Evolutionary conservation across 78 protist genomes (phyloP).

Genomic region (Dictyostelium intermedium): DNA sequence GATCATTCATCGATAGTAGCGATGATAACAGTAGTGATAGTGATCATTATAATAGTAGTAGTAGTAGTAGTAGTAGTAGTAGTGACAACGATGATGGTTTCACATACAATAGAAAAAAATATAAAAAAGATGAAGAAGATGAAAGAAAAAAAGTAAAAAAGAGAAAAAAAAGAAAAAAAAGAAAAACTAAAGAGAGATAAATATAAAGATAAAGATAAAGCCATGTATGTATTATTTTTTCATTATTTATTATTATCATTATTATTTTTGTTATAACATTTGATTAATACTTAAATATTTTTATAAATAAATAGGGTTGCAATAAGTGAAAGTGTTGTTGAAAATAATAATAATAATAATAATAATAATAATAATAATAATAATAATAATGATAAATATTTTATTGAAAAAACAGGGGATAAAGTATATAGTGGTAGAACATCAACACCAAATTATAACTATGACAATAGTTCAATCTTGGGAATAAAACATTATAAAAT

Average conservation of each 20-base stretch:
- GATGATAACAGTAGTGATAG: neutral
- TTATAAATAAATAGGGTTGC: no score
- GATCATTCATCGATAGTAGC: neutral
- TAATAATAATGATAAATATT: neutral
- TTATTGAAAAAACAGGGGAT: constrained; percentile 21
- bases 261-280: no score
- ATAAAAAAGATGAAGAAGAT: neutral
- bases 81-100: neutral
- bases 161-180: neutral
- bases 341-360: neutral
- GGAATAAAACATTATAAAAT: constrained; percentile 16
- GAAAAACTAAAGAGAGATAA: neutral
- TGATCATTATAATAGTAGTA: neutral
- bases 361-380: no score
- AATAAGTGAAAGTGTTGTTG: neutral
- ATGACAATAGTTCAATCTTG: neutral
- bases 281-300: no score
- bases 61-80: constrained; percentile 1
- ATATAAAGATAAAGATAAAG: neutral
- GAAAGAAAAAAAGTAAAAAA: neutral
- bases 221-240: neutral
- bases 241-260: no score
- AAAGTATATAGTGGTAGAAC: neutral
- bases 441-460: constrained; percentile 10
- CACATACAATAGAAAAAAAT: neutral